These are phyloP conservation scores for Antarctomyces pellizariae DNA, from an alignment of 495 filamentous ascomycete species.

Conservation along the genomic window DNA sequence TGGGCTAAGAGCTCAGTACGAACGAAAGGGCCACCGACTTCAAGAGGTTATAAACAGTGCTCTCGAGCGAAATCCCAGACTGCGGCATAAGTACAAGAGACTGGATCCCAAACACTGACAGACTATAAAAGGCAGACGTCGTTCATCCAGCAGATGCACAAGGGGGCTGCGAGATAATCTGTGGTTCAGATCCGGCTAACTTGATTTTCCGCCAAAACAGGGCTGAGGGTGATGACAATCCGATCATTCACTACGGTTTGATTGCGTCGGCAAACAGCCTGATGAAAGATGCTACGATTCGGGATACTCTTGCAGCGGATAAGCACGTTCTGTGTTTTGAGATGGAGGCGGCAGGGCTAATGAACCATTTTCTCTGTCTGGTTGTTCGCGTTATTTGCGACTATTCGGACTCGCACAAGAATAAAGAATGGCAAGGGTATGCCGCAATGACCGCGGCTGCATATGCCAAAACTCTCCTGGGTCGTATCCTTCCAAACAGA, in stretches of 20 bases:
- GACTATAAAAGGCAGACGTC: conserved; percentile 13
- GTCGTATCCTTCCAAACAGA: conserved; percentile 11
- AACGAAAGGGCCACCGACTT: conserved; percentile 10
- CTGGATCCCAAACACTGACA: conserved; percentile 14
- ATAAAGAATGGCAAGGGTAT: conserved; percentile 19
- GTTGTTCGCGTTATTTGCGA: conserved; percentile 18
- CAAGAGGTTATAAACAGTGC: conserved; percentile 8
- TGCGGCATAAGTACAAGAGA: conserved; percentile 11
- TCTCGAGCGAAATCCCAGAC: conserved; percentile 8
- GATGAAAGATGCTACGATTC: conserved; percentile 7
- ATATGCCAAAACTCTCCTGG: conserved; percentile 11
- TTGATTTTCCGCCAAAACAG: conserved; percentile 12
- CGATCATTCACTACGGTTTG: conserved; percentile 13
- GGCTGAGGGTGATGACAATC: conserved; percentile 11
- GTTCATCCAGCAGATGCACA: conserved; percentile 11
- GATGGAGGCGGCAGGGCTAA: conserved; percentile 26
- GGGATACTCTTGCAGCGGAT: conserved; percentile 6
- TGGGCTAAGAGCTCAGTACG: conserved; percentile 6
- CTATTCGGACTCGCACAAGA: conserved; percentile 21
- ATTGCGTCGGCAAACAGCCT: conserved; percentile 13
- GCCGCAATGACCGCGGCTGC: conserved; percentile 17
- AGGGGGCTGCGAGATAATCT: conserved; percentile 9
- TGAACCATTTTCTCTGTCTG: conserved; percentile 16
- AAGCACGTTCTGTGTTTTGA: conserved; percentile 19
- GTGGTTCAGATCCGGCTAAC: conserved; percentile 11